Conservation (phyloP, 441 rosid species). For the Omphalea diandra region DNA sequence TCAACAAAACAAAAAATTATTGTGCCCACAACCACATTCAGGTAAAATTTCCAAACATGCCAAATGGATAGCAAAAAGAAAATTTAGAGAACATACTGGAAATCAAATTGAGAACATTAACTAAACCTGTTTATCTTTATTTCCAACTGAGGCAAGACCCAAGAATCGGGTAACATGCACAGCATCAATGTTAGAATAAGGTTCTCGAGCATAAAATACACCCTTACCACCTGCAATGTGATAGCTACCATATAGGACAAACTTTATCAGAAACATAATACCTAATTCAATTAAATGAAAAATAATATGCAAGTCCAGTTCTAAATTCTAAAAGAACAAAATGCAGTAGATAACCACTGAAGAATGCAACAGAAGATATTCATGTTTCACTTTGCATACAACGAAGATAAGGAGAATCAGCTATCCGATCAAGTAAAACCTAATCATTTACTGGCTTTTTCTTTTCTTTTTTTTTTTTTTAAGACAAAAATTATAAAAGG, state of each 20-base stretch:
- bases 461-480: too few relatives aligned
- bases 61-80: conserved; percentile 2
- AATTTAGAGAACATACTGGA: neutral
- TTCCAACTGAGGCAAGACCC: conserved; percentile 93
- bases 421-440: neutral
- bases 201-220: conserved; percentile 82
- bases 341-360: neutral
- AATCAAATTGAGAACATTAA: conserved; percentile 2
- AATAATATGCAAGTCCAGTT: neutral
- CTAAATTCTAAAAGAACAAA: too few relatives aligned
- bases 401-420: neutral
- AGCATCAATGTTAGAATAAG: conserved; percentile 69
- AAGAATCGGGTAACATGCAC: conserved; percentile 83
- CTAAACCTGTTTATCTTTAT: conserved; percentile 83
- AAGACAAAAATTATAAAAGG: too few relatives aligned
- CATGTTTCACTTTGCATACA: neutral
- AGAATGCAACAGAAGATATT: conserved; percentile 1
- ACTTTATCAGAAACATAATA: conserved; percentile 15
- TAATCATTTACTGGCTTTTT: too few relatives aligned
- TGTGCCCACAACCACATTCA: neutral
- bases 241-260: conserved; percentile 50
- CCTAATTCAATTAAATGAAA: conserved; percentile 4
- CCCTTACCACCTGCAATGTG: conserved; percentile 91
- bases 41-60: neutral
- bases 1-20: conserved; percentile 4